phyloP scores from a whole-genome alignment of 495 filamentous ascomycete species.

The Talaromyces nanjingensis region DNA sequence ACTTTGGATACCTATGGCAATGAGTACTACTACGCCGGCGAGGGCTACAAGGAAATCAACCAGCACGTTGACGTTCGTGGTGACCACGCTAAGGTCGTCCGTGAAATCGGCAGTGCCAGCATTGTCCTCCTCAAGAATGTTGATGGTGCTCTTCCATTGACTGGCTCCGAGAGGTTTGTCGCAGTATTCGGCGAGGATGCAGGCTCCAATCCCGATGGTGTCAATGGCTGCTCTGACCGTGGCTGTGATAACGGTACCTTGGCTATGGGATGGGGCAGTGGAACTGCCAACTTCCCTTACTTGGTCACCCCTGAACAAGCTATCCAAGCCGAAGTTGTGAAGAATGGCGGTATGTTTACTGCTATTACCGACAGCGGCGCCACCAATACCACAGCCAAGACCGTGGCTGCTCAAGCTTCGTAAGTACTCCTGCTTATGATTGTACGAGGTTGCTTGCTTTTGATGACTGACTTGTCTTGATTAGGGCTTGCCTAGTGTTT shows the following conservation, averaged over 20 bases:
- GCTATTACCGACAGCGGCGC: conserved; percentile 73
- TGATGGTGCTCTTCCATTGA: conserved; percentile 65
- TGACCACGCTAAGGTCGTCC: conserved; percentile 64
- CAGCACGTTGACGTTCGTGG: conserved; percentile 75
- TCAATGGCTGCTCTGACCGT: conserved; percentile 77
- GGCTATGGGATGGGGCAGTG: conserved; percentile 92
- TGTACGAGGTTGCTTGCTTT: not conserved
- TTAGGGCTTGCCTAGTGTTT: conserved; percentile 71
- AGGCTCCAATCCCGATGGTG: conserved; percentile 67
- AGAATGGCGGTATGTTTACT: conserved; percentile 56
- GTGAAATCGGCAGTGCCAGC: conserved; percentile 66
- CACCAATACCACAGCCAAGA: conserved; percentile 45
- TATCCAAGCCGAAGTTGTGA: conserved; percentile 63
- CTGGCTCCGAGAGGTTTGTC: conserved; percentile 62
- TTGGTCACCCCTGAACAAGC: conserved; percentile 81
- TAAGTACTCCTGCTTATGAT: conserved; percentile 6
- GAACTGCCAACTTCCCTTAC: conserved; percentile 86
- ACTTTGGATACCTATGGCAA: conserved; percentile 67
- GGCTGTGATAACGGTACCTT: conserved; percentile 84
- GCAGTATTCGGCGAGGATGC: conserved; percentile 86
- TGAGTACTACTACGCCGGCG: conserved; percentile 50
- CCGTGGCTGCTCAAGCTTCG: conserved; percentile 56
- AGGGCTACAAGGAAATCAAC: conserved; percentile 67
- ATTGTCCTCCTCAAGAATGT: conserved; percentile 87
- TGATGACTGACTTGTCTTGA: not conserved